Percentiles rank a stretch among this genome's conserved stretches.
Evolutionary conservation across 163 green algal species (phyloP).

Genomic region (Scenedesmus sp.): DNA sequence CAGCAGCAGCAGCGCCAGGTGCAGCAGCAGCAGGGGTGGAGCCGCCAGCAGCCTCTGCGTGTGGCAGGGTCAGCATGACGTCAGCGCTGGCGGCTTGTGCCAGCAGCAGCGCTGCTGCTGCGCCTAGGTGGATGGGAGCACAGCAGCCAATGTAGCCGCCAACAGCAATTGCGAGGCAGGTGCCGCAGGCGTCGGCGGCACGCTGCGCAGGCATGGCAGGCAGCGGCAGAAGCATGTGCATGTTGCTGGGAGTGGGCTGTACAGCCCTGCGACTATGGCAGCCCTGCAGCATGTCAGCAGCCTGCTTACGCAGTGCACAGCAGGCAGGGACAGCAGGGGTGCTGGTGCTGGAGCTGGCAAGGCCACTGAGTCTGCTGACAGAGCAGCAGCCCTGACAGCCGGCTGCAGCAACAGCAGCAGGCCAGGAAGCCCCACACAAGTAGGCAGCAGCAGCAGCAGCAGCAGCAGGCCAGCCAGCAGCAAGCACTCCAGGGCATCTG

Average conservation of each 20-base stretch:
- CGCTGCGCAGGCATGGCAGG: background rate
- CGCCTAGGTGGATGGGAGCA: background rate
- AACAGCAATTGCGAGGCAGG: background rate
- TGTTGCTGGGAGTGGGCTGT: background rate
- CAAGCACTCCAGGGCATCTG: background rate
- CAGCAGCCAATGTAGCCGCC: background rate
- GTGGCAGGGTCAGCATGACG: background rate
- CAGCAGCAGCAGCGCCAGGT: background rate
- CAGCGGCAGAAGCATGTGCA: conserved; percentile 24
- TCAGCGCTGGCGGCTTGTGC: background rate
- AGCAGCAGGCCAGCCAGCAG: background rate
- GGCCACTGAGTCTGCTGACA: background rate
- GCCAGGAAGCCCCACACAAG: background rate
- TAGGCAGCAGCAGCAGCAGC: conserved; percentile 1
- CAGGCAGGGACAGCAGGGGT: background rate
- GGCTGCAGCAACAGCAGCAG: background rate
- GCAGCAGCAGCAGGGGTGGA: background rate
- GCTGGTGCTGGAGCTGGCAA: background rate
- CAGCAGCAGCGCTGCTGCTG: background rate
- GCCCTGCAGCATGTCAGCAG: conserved; percentile 21
- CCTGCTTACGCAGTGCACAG: background rate
- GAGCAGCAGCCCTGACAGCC: background rate
- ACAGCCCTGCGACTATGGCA: conserved; percentile 1
- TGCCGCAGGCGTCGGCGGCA: background rate
- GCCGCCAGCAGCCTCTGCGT: background rate